Evolutionary conservation across 495 filamentous ascomycete genomes (phyloP).

Genomic region (Jackrogersella multiformis): DNA sequence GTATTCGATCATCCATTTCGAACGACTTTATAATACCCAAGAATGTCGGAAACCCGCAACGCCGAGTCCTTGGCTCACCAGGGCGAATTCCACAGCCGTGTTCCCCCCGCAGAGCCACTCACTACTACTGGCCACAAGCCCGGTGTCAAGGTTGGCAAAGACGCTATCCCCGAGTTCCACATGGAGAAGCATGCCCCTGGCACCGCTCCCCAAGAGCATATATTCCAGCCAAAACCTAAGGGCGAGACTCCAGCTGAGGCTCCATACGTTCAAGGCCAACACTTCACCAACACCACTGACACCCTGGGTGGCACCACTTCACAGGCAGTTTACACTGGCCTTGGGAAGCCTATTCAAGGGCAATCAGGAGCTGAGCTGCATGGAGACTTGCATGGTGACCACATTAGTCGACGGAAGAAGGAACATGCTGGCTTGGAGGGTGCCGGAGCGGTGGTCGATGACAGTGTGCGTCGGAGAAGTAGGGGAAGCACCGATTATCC

Average conservation of each 20-base stretch:
- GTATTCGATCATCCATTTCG: neutral
- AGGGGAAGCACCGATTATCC: slow-evolving; percentile 52
- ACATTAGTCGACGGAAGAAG: slow-evolving; percentile 56
- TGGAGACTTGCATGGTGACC: slow-evolving; percentile 51
- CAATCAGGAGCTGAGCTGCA: slow-evolving; percentile 67
- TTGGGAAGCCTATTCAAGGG: slow-evolving; percentile 70
- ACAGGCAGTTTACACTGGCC: slow-evolving; percentile 65
- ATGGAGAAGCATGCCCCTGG: slow-evolving; percentile 69
- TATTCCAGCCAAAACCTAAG: slow-evolving; percentile 65
- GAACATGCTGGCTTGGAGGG: slow-evolving; percentile 64
- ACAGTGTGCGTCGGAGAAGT: slow-evolving; percentile 49
- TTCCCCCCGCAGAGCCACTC: slow-evolving; percentile 61
- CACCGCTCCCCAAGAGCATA: slow-evolving; percentile 69
- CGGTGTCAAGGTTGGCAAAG: slow-evolving; percentile 67
- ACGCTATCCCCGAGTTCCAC: slow-evolving; percentile 70
- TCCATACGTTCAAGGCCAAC: slow-evolving; percentile 10
- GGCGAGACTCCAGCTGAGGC: slow-evolving; percentile 60
- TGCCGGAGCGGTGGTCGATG: slow-evolving; percentile 52
- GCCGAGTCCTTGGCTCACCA: slow-evolving; percentile 62
- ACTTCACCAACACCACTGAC: slow-evolving; percentile 52
- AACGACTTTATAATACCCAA: too few species aligned
- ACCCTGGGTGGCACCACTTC: slow-evolving; percentile 72
- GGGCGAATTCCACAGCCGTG: slow-evolving; percentile 65
- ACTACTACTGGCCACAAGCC: slow-evolving; percentile 69
- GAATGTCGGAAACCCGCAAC: slow-evolving; percentile 65